Evolutionary conservation across 768 basidiomycete species (phyloP).

Genomic region (Boletus reticulatus): DNA sequence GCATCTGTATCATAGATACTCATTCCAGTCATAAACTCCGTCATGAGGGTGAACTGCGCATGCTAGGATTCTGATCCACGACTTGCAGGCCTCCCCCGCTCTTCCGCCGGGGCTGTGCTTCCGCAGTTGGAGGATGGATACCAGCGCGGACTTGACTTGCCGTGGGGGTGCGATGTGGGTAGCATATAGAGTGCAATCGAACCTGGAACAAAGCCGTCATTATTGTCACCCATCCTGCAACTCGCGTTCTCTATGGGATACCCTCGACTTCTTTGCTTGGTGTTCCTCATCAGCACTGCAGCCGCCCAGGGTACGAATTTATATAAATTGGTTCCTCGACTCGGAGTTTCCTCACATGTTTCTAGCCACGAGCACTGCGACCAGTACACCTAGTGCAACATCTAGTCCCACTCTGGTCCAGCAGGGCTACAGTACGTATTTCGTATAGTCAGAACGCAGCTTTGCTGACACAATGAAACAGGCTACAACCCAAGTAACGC

Average conservation of each 20-base stretch:
- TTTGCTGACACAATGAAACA: slow-evolving; percentile 2
- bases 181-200: neutral
- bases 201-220: neutral
- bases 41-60: no score
- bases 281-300: neutral
- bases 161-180: no score
- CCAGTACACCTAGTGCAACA: slow-evolving; percentile 1
- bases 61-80: no score
- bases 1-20: no score
- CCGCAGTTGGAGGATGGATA: no score
- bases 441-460: neutral
- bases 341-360: neutral
- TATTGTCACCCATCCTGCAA: neutral
- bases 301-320: slow-evolving; percentile 6
- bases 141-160: no score
- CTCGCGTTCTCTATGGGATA: neutral
- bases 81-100: no score
- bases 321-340: neutral
- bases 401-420: slow-evolving; percentile 9
- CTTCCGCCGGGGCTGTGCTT: no score
- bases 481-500: slow-evolving; percentile 26
- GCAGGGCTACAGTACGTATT: neutral
- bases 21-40: no score
- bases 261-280: neutral
- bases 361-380: slow-evolving; percentile 3